These are phyloP conservation scores for Dioscorea dumetorum DNA, from an alignment of 106 monocot genomes.

Conservation along the genomic window DNA sequence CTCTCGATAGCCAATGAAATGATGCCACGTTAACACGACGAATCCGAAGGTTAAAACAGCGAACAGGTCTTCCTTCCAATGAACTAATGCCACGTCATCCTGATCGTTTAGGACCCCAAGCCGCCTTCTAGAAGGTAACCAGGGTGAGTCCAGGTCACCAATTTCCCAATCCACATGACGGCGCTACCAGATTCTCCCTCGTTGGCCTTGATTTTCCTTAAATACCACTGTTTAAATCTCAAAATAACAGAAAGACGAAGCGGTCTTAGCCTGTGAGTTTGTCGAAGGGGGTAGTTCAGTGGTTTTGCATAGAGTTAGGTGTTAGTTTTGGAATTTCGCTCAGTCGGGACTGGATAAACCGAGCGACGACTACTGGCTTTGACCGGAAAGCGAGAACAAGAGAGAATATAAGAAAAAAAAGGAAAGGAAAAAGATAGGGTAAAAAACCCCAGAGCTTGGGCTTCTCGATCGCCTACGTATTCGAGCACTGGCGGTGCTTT, in stretches of 20 bases:
- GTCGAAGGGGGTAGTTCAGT: neutral
- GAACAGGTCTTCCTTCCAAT: too few relatives aligned
- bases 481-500: neutral
- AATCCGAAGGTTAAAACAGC: too few relatives aligned
- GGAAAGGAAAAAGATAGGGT: neutral
- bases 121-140: too few relatives aligned
- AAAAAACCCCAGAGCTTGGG: neutral
- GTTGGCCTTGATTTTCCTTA: neutral
- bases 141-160: neutral
- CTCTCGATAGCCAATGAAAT: too few relatives aligned
- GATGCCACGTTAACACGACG: too few relatives aligned
- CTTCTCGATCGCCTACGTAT: neutral
- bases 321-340: neutral
- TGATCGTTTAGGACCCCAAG: too few relatives aligned
- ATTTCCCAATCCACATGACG: neutral
- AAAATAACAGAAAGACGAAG: neutral
- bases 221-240: neutral
- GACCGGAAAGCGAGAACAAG: neutral
- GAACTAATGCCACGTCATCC: too few relatives aligned
- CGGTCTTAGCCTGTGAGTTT: neutral
- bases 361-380: slow-evolving; percentile 6
- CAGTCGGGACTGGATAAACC: neutral
- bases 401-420: neutral
- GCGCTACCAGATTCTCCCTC: neutral
- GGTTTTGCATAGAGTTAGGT: neutral